Evolutionary conservation across 1,139 yeast genomes (phyloP).

Genomic region (Scheffersomyces parashehatae): DNA sequence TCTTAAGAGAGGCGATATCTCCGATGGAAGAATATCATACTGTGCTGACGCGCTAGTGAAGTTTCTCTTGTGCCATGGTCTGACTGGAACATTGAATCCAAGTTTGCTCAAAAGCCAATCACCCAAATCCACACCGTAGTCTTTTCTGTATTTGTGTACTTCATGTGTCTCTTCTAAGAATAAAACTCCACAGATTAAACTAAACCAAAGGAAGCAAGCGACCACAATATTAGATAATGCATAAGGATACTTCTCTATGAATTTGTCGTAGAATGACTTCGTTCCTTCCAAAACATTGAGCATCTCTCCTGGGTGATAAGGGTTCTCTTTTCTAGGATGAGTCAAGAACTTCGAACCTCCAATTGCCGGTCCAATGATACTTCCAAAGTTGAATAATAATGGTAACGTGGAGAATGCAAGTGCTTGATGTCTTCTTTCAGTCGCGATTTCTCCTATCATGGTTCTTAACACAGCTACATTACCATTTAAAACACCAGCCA

Average conservation of each 20-base stretch:
- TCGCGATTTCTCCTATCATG: conserved; percentile 59
- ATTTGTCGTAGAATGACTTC: conserved; percentile 14
- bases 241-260: conserved; percentile 50
- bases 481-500: conserved; percentile 61
- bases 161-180: conserved; percentile 64
- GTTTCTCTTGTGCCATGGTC: conserved; percentile 30
- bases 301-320: conserved; percentile 2
- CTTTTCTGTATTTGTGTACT: conserved; percentile 38
- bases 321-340: conserved; percentile 18
- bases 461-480: conserved; percentile 64
- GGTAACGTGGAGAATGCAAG: conserved; percentile 63
- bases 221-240: conserved; percentile 60
- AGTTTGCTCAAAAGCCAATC: conserved; percentile 38
- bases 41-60: background rate
- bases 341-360: conserved; percentile 47
- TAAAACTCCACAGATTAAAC: conserved; percentile 43
- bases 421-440: conserved; percentile 58
- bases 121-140: conserved; percentile 54
- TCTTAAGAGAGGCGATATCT: background rate
- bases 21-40: background rate
- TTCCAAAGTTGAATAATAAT: conserved; percentile 58
- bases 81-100: conserved; percentile 28
- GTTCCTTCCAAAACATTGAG: background rate
- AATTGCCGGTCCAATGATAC: conserved; percentile 54
- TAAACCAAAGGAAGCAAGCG: conserved; percentile 37